Evolutionary conservation across 768 basidiomycete genomes (phyloP).

Genomic region (Lactarius sp.): DNA sequence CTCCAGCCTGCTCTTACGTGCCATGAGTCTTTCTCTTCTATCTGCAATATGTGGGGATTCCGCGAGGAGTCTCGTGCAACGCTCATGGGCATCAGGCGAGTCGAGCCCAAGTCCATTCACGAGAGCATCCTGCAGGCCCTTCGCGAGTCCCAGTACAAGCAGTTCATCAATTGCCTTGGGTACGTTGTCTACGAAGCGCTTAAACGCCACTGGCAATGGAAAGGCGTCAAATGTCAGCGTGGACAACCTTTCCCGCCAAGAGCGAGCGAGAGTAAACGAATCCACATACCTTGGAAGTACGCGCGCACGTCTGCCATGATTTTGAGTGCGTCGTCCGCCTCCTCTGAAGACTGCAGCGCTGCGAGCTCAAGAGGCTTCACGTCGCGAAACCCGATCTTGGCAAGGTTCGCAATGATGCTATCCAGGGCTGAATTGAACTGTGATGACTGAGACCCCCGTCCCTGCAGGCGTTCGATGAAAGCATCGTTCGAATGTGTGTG

Average conservation of each 20-base stretch:
- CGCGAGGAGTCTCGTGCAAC: conserved; percentile 48
- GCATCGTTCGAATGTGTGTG: neutral
- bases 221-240: neutral
- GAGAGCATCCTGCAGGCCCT: conserved; percentile 43
- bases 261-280: conserved; percentile 5
- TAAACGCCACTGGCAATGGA: conserved; percentile 40
- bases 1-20: conserved; percentile 47
- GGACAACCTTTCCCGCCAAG: neutral
- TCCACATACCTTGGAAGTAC: conserved; percentile 62
- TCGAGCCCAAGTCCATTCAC: conserved; percentile 49
- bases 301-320: conserved; percentile 73
- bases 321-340: conserved; percentile 48
- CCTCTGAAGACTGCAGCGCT: conserved; percentile 47
- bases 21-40: conserved; percentile 43
- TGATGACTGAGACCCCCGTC: neutral
- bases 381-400: conserved; percentile 37
- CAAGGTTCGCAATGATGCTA: conserved; percentile 26
- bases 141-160: conserved; percentile 48
- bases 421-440: neutral
- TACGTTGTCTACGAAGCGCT: conserved; percentile 42
- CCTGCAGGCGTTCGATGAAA: neutral
- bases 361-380: conserved; percentile 41
- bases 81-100: conserved; percentile 40
- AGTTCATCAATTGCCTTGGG: conserved; percentile 45
- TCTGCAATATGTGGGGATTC: conserved; percentile 45